Evolutionary conservation across 2,329 filamentous ascomycete species (phyloP).

Genomic region (Microsporum audouinii): DNA sequence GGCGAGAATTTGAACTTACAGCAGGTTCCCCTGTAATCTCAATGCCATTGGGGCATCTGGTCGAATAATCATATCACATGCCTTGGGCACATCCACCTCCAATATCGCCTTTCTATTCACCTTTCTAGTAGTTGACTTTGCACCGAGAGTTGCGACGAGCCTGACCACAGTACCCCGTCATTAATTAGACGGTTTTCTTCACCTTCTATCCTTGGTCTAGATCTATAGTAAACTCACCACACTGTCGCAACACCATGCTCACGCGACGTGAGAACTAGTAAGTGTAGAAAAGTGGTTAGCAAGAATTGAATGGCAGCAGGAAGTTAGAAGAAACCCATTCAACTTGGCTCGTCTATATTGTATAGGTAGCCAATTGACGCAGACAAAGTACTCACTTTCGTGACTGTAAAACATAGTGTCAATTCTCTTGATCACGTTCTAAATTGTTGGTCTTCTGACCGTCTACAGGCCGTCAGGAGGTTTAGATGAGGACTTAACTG

Average conservation of each 20-base stretch:
- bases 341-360: background rate
- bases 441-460: background rate
- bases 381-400: constrained; percentile 54
- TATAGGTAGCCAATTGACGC: background rate
- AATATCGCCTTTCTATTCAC: constrained; percentile 78
- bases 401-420: constrained; percentile 82
- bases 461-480: background rate
- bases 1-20: constrained; percentile 40
- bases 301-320: background rate
- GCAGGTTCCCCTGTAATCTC: constrained; percentile 75
- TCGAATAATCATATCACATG: constrained; percentile 77
- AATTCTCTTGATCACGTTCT: background rate
- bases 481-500: too few relatives aligned
- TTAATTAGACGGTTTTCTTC: background rate
- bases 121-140: constrained; percentile 57
- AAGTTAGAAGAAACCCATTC: background rate
- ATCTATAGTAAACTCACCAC: constrained; percentile 50
- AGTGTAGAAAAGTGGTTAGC: background rate
- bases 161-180: constrained; percentile 36
- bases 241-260: constrained; percentile 91
- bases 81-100: constrained; percentile 73
- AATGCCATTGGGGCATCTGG: constrained; percentile 80
- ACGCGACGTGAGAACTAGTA: constrained; percentile 61
- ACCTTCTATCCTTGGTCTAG: background rate
- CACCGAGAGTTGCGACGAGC: constrained; percentile 81